A percentile compares a stretch with the other conserved stretches of the same genome.
Evolutionary conservation across 805 yeast species (phyloP).

Genomic region (Nakazawaea ishiwadae): DNA sequence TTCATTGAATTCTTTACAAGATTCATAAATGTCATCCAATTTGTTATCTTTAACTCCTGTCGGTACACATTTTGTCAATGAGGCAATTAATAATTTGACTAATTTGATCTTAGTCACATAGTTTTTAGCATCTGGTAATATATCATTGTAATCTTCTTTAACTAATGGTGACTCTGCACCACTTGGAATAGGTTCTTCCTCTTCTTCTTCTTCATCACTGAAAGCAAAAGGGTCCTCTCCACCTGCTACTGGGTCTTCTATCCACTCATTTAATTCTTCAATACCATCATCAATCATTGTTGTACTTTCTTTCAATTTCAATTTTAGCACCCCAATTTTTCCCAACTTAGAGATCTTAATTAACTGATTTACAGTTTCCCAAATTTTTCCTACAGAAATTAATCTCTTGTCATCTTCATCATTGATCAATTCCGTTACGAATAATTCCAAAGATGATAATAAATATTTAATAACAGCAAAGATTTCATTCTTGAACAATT

Average conservation of each 20-base stretch:
- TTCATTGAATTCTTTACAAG: slow-evolving; percentile 33
- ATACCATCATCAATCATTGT: slow-evolving; percentile 53
- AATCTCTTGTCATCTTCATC: slow-evolving; percentile 34
- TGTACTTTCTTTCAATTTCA: slow-evolving; percentile 39
- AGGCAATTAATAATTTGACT: slow-evolving; percentile 51
- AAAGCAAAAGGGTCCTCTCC: slow-evolving; percentile 53
- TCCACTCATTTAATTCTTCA: slow-evolving; percentile 68
- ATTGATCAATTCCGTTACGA: slow-evolving; percentile 18
- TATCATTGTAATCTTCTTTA: slow-evolving; percentile 18
- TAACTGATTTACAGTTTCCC: slow-evolving; percentile 61
- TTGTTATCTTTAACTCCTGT: slow-evolving; percentile 16
- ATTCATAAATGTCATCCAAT: slow-evolving; percentile 25
- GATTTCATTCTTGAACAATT: slow-evolving; percentile 26
- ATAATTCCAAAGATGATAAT: slow-evolving; percentile 14
- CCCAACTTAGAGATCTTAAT: slow-evolving; percentile 41
- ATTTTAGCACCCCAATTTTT: slow-evolving; percentile 46
- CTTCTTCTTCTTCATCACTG: slow-evolving; percentile 27
- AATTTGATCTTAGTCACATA: slow-evolving; percentile 55
- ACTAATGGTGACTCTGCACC: slow-evolving; percentile 17
- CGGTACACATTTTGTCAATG: slow-evolving; percentile 57
- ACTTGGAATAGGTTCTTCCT: slow-evolving; percentile 20
- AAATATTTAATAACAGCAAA: slow-evolving; percentile 18
- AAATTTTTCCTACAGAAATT: slow-evolving; percentile 59
- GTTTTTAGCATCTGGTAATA: slow-evolving; percentile 34
- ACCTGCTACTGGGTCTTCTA: slow-evolving; percentile 48